Evolutionary conservation across 202 grass and related monocot species (phyloP).

Genomic region (Brachypodium distachyon): DNA sequence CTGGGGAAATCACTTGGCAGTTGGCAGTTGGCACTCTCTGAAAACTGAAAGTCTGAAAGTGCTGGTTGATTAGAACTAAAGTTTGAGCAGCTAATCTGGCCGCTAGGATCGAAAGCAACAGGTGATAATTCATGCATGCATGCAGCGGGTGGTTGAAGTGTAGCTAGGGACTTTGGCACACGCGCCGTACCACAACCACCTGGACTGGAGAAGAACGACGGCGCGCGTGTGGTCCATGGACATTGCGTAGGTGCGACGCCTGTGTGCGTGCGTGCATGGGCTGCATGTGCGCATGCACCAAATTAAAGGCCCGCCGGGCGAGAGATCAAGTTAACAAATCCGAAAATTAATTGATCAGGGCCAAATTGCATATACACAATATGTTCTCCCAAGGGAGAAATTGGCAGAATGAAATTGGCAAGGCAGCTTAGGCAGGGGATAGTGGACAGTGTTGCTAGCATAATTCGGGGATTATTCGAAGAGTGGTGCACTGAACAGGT

Average conservation of each 20-base stretch:
- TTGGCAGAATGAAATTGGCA: too few relatives aligned
- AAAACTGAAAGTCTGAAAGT: neutral
- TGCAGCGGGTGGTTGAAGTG: neutral
- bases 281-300: neutral
- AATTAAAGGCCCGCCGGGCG: neutral
- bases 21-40: too few relatives aligned
- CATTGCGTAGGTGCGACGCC: slow-evolving; percentile 22
- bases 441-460: too few relatives aligned
- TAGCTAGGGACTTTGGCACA: neutral
- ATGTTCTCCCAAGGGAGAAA: too few relatives aligned
- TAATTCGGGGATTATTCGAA: too few relatives aligned
- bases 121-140: neutral
- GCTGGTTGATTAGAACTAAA: neutral
- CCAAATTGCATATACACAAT: neutral
- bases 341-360: too few relatives aligned
- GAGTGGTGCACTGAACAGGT: too few relatives aligned
- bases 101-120: neutral
- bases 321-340: neutral
- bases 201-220: neutral
- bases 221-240: slow-evolving; percentile 22
- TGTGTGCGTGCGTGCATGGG: neutral
- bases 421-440: too few relatives aligned
- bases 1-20: neutral
- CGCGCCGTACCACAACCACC: neutral
- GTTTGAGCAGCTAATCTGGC: neutral